Percentiles rank a stretch among this genome's conserved stretches.
These are phyloP conservation scores for Kluyveromyces siamensis DNA, from an alignment of 805 yeast species.

Conservation along the genomic window DNA sequence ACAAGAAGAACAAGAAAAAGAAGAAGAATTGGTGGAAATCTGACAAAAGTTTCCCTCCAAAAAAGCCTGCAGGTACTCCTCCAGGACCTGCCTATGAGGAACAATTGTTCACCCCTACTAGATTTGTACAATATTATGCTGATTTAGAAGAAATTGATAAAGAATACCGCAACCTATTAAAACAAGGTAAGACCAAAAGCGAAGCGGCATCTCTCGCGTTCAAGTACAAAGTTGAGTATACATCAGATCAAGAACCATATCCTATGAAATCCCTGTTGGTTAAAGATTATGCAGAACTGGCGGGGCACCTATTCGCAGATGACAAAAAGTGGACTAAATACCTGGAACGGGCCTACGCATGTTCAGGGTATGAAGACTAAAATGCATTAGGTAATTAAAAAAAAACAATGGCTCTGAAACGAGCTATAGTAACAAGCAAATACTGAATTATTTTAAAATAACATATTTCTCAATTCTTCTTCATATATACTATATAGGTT, in stretches of 20 bases:
- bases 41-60: slow-evolving; percentile 56
- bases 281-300: slow-evolving; percentile 52
- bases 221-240: slow-evolving; percentile 55
- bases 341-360: slow-evolving; percentile 51
- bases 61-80: slow-evolving; percentile 44
- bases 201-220: slow-evolving; percentile 41
- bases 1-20: slow-evolving; percentile 14
- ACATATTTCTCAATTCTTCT: background rate
- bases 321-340: slow-evolving; percentile 48
- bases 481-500: background rate
- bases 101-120: slow-evolving; percentile 64
- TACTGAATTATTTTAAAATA: too few relatives aligned
- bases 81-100: slow-evolving; percentile 72
- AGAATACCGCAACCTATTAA: slow-evolving; percentile 35
- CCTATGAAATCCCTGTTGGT: slow-evolving; percentile 48
- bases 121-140: slow-evolving; percentile 67
- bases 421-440: background rate
- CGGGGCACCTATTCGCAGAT: slow-evolving; percentile 43
- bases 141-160: slow-evolving; percentile 45
- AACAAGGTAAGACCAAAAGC: slow-evolving; percentile 51
- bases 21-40: slow-evolving; percentile 17
- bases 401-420: background rate
- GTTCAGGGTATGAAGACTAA: slow-evolving; percentile 51
- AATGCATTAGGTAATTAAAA: background rate
- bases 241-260: slow-evolving; percentile 54